Base-by-base conservation (phyloP, 2,329 filamentous ascomycete species). In the Cladophialophora carrionii region DNA sequence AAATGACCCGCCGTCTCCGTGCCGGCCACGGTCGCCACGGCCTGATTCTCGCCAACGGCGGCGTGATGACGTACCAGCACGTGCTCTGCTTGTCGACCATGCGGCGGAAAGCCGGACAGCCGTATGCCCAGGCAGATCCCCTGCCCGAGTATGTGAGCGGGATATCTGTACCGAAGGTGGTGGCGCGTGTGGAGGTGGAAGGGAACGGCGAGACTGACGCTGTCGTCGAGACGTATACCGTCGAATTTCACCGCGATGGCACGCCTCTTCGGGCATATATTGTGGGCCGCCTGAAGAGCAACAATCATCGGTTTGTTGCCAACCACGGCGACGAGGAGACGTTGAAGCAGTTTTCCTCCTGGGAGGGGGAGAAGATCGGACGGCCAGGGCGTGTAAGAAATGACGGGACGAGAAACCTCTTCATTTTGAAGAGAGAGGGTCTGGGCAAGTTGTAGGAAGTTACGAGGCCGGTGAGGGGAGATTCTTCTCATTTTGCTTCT, bases 41-140 rank as follows among this genome's bases (percentile, higher is more conserved):
- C 1, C 74, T 90, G 0, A 77, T 90, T 3, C 80, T 90, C 14
- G 87, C 87, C 1, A 90, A 90, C 70, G 87, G 88, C 0, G 88
- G 88, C 0, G 80, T 86, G 32, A 68, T 88, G n/a, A 87, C 85
- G 0, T 87, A 89, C 72, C 86, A 90, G 72, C 83, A 89, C 71
- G 86, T 82, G 2, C 71, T 90, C 0, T 82, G 85, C 54, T 75
- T 90, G 1, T 87, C 85, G 0, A 80, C 76, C 0, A 69, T 75
- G 9, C 82, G 84, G 8, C 72, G 72, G 54, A 71, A 66, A 37
- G 74, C 77, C 7, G 75, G 74, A 0, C 68, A 71, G 2, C 64
- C 72, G 1, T 87, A 87, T 73, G 84, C 85, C 2, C 68, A 74
- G 4, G 68, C 75, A 26, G 80, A 82, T 49, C 78, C 80, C 1